These are phyloP conservation scores for Exophiala alcalophila DNA, from an alignment of 2,329 filamentous ascomycete species.

Conservation along the genomic window DNA sequence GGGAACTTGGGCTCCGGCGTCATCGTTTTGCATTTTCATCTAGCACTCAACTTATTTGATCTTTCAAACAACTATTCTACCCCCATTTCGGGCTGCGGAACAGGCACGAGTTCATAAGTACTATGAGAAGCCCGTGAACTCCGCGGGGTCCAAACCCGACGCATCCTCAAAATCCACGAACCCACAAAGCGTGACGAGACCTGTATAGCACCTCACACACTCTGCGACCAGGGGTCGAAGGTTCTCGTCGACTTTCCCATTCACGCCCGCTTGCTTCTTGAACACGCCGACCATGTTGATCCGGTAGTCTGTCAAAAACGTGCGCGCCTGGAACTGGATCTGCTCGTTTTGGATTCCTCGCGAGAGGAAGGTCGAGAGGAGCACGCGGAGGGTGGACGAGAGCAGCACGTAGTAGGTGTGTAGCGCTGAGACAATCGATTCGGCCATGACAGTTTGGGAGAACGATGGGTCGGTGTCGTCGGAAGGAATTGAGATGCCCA, in stretches of 20 bases:
- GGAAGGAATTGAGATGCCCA: slow-evolving; percentile 59
- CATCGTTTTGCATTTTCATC: slow-evolving; percentile 1
- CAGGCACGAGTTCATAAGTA: no score
- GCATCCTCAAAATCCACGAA: slow-evolving; percentile 27
- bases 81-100: neutral
- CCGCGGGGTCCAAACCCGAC: slow-evolving; percentile 10
- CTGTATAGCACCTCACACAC: slow-evolving; percentile 27
- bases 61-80: slow-evolving; percentile 1
- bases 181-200: slow-evolving; percentile 22
- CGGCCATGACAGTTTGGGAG: slow-evolving; percentile 1
- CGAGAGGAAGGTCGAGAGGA: slow-evolving; percentile 76
- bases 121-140: slow-evolving; percentile 13
- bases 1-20: no score
- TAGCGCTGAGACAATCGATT: slow-evolving; percentile 61
- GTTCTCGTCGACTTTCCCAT: slow-evolving; percentile 41
- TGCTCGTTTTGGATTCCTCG: slow-evolving; percentile 76
- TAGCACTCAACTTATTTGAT: slow-evolving; percentile 3
- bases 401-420: slow-evolving; percentile 82
- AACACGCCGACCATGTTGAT: slow-evolving; percentile 83
- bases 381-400: slow-evolving; percentile 73
- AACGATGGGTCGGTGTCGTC: neutral
- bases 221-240: slow-evolving; percentile 22
- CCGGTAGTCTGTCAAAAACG: slow-evolving; percentile 78
- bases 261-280: slow-evolving; percentile 81
- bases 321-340: slow-evolving; percentile 68